Base-by-base conservation (phyloP, 1,139 yeast genomes). In the Debaryomyces singareniensis region DNA sequence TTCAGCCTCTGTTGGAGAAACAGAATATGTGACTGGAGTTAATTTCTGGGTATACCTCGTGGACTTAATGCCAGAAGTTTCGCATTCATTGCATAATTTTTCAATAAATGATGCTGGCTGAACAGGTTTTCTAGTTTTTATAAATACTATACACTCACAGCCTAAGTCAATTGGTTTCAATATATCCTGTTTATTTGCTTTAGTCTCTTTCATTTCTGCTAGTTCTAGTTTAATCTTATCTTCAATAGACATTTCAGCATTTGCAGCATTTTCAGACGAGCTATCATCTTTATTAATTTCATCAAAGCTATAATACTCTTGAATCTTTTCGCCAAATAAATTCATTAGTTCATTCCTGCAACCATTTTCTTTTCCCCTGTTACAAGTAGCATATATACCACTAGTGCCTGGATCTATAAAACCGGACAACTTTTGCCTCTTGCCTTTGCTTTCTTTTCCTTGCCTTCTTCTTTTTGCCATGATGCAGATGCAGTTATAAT, bases 351-450 rank as follows among this genome's bases (percentile, higher is more conserved):
- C 97, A 36, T 75, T 74, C 13, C 79, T 72, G 43, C 95, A 83
- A 34, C 72, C 75, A 35, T 71, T 68, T 54, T 89, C 96, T 40
- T 79, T 75, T 26, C 84, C 81, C 44, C 95, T 67, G 29, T 75
- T 70, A 53, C 96, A 85, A 1, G 96, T 84, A 14, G 87, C 95
- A 55, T 80, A 91, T 2, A 85, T 64, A 1, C 97, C 96, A 27
- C 80, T 61, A 38, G 94, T 81, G 29, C 78, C 78, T 0, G 96
- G 95, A 45, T 86, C 96, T 14, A 78, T 51, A 35, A 75, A 60
- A 3, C 76, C 76, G 4, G 64, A 54, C 16, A 59, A 49, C 43
- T 68, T 71, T 51, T 62, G 71, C 54, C 65, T 64, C 45, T 70
- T 70, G 30, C 33, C 37, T 20, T 36, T 40, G 12, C 15, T 15